Percentiles rank a stretch among this genome's conserved stretches.
phyloP scores from a whole-genome alignment of 1,284 basidiomycete genomes.

The Sparassis latifolia region DNA sequence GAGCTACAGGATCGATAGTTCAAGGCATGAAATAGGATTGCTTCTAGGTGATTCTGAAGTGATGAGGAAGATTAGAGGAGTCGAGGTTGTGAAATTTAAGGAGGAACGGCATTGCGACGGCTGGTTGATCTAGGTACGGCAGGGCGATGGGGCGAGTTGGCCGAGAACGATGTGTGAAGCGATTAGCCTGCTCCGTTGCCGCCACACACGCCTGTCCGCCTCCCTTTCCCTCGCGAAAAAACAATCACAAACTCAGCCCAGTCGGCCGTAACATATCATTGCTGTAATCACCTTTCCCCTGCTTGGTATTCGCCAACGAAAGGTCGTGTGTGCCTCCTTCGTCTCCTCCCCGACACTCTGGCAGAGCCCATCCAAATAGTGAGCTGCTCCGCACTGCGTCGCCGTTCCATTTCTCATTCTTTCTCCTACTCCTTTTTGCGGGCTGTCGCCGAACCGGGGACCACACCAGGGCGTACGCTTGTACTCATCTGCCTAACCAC shows the following conservation, averaged over 20 bases:
- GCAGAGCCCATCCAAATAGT: too few relatives aligned
- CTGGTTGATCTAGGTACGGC: not conserved
- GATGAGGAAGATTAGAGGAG: not conserved
- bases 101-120: not conserved
- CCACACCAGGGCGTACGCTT: not conserved
- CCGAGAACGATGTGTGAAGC: slow-evolving; percentile 39
- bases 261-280: not conserved
- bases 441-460: not conserved
- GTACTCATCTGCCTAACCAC: not conserved
- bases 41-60: not conserved
- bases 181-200: slow-evolving; percentile 20
- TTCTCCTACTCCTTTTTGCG: not conserved
- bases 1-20: not conserved
- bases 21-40: not conserved
- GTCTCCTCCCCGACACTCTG: not conserved
- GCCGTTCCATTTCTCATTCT: not conserved
- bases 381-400: not conserved
- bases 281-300: not conserved
- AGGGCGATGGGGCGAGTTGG: slow-evolving; percentile 2
- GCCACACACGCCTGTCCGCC: slow-evolving; percentile 1
- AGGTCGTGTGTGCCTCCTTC: not conserved
- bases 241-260: not conserved
- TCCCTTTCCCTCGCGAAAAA: not conserved
- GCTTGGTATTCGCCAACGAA: not conserved
- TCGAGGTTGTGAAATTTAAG: not conserved